Evolutionary conservation across 1,284 basidiomycete species (phyloP).

Genomic region (Puccinia coronata): DNA sequence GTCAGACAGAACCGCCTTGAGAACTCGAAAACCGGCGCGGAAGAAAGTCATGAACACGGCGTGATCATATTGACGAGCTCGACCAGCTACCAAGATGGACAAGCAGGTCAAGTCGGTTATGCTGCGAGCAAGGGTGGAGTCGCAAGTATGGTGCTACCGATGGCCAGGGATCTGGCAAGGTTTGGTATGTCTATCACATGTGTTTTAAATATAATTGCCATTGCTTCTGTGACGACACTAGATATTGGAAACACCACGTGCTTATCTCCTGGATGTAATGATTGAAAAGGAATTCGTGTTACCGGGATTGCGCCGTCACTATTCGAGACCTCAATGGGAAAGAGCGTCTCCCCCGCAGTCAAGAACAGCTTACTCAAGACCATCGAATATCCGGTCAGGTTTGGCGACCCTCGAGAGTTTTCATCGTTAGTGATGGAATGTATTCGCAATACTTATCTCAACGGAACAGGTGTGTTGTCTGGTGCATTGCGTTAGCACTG

Average conservation of each 20-base stretch:
- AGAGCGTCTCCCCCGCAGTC: conserved; percentile 53
- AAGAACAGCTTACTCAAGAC: conserved; percentile 45
- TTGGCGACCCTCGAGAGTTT: conserved; percentile 48
- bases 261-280: conserved; percentile 6
- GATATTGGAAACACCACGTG: conserved; percentile 11
- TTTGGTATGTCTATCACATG: conserved; percentile 55
- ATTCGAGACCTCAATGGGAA: conserved; percentile 59
- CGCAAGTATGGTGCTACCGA: conserved; percentile 57
- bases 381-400: conserved; percentile 40
- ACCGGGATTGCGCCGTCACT: conserved; percentile 56
- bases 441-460: conserved; percentile 53
- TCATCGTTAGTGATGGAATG: conserved; percentile 34
- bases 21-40: conserved; percentile 43
- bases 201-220: too few species aligned
- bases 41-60: conserved; percentile 55
- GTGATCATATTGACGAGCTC: conserved; percentile 59
- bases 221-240: too few species aligned
- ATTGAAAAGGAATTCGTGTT: conserved; percentile 52
- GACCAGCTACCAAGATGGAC: conserved; percentile 59
- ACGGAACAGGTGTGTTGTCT: conserved; percentile 53
- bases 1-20: conserved; percentile 52
- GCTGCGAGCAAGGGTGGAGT: conserved; percentile 58
- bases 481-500: neutral
- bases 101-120: conserved; percentile 58
- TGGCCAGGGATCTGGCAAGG: conserved; percentile 59